Conservation (phyloP, 768 basidiomycete species). For the Trametes sanguinea region DNA sequence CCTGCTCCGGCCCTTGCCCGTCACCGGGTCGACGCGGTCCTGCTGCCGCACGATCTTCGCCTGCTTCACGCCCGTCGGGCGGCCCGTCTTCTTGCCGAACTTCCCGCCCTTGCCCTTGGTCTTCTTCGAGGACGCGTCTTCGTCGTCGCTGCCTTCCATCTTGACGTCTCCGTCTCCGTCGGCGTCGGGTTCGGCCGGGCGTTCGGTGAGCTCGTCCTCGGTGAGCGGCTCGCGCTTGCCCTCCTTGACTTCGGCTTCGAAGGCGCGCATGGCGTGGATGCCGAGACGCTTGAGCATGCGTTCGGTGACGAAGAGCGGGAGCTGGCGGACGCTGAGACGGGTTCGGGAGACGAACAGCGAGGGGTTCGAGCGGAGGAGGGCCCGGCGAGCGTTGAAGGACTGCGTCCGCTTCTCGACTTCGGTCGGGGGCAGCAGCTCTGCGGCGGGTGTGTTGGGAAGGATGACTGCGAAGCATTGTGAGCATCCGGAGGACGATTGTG, state of each 20-base stretch:
- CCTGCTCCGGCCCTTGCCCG: slow-evolving; percentile 84
- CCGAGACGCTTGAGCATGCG: slow-evolving; percentile 87
- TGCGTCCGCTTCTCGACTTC: slow-evolving; percentile 85
- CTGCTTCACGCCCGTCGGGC: slow-evolving; percentile 69
- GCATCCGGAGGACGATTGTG: background rate
- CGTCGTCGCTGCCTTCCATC: slow-evolving; percentile 13
- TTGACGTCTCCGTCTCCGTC: slow-evolving; percentile 31
- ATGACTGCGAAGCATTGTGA: slow-evolving; percentile 60
- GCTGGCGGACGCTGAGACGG: slow-evolving; percentile 89
- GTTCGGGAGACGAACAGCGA: slow-evolving; percentile 93
- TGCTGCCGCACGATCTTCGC: slow-evolving; percentile 88
- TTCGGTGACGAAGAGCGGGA: slow-evolving; percentile 90
- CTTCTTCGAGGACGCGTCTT: slow-evolving; percentile 27
- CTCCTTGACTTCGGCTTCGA: slow-evolving; percentile 74
- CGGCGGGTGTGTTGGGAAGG: slow-evolving; percentile 82
- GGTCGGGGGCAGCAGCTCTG: slow-evolving; percentile 62
- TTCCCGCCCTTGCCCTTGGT: background rate
- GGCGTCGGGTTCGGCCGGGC: slow-evolving; percentile 27
- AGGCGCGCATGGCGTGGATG: slow-evolving; percentile 74
- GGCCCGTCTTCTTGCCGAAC: slow-evolving; percentile 29
- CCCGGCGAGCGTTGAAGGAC: slow-evolving; percentile 83
- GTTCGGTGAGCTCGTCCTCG: slow-evolving; percentile 68
- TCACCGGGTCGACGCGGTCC: slow-evolving; percentile 87
- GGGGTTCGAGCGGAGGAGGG: slow-evolving; percentile 87
- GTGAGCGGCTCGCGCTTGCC: slow-evolving; percentile 61